Conservation (phyloP, 805 yeast species). For the Isabelozyma rhagii region DNA sequence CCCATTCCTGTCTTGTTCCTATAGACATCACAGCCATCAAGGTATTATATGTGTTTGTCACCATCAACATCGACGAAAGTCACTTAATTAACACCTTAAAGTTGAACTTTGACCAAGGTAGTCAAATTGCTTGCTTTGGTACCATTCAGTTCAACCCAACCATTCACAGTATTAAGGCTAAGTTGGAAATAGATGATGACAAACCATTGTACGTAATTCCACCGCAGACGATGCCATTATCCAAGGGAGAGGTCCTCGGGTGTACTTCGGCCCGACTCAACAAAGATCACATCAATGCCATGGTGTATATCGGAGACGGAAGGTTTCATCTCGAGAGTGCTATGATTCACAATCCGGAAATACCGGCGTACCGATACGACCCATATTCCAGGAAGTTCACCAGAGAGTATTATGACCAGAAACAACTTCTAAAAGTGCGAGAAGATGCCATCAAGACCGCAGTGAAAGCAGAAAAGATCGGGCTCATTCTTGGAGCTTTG, state of each 20-base stretch:
- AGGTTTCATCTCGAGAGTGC: constrained; percentile 93
- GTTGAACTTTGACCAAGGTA: constrained; percentile 62
- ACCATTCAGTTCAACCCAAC: constrained; percentile 97
- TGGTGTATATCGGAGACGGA: constrained; percentile 94
- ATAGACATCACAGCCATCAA: constrained; percentile 87
- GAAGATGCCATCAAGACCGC: constrained; percentile 72
- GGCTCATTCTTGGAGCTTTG: constrained; percentile 85
- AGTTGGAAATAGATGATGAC: constrained; percentile 47
- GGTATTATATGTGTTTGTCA: constrained; percentile 92
- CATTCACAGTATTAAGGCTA: constrained; percentile 70
- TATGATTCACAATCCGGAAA: constrained; percentile 93
- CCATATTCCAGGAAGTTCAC: constrained; percentile 94
- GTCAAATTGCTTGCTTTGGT: constrained; percentile 81
- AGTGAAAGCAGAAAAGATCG: constrained; percentile 58
- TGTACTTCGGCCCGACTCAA: constrained; percentile 88
- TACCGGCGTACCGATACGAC: constrained; percentile 91
- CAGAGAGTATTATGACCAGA: constrained; percentile 81
- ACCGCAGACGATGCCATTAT: constrained; percentile 89
- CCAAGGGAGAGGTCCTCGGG: constrained; percentile 94
- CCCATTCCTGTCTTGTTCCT: constrained; percentile 95
- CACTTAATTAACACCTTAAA: constrained; percentile 78
- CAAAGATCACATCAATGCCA: constrained; percentile 62
- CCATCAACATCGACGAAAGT: constrained; percentile 80
- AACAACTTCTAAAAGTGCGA: constrained; percentile 73
- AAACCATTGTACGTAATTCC: constrained; percentile 63